A percentile compares a stretch with the other conserved stretches of the same genome.
phyloP scores from a whole-genome alignment of 164 flowering plant genomes.

The Stephania cephalantha region DNA sequence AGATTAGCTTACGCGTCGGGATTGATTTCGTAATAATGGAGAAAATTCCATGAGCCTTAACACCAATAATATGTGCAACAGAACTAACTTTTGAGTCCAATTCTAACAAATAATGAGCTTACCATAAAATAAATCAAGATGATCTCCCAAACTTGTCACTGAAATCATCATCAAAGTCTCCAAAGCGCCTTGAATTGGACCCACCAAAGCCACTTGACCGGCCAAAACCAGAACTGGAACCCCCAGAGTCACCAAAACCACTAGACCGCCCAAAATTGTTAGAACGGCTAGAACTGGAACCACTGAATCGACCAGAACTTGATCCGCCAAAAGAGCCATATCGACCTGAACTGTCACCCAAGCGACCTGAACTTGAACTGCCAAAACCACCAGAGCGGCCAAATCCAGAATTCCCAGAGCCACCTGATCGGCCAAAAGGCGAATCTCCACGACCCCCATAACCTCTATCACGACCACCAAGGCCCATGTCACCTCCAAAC shows the following conservation, averaged over 20 bases:
- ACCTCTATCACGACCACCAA: slow-evolving; percentile 21
- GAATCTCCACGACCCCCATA: slow-evolving; percentile 20
- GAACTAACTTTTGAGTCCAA: too few species aligned
- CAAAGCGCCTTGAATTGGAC: slow-evolving; percentile 21
- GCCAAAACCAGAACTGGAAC: slow-evolving; percentile 21
- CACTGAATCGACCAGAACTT: slow-evolving; percentile 23
- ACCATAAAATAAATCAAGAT: slow-evolving; percentile 23
- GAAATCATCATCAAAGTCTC: slow-evolving; percentile 25
- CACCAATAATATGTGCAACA: too few species aligned
- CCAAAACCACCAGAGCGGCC: slow-evolving; percentile 34
- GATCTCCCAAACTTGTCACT: slow-evolving; percentile 18
- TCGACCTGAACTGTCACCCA: slow-evolving; percentile 9
- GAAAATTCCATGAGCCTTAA: too few species aligned
- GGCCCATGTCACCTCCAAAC: slow-evolving; percentile 31
- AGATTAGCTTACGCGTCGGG: too few species aligned
- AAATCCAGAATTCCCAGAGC: slow-evolving; percentile 24
- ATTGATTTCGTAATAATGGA: too few species aligned
- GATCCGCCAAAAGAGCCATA: slow-evolving; percentile 7
- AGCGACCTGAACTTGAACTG: slow-evolving; percentile 20
- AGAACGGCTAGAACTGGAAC: slow-evolving; percentile 18
- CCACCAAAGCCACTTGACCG: slow-evolving; percentile 23
- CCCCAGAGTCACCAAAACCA: slow-evolving; percentile 27
- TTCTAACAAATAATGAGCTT: background rate
- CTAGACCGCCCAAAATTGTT: slow-evolving; percentile 21
- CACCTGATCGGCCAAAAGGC: slow-evolving; percentile 29